These are phyloP conservation scores for Boletus rubroflammeus DNA, from an alignment of 768 basidiomycete genomes.

Conservation along the genomic window DNA sequence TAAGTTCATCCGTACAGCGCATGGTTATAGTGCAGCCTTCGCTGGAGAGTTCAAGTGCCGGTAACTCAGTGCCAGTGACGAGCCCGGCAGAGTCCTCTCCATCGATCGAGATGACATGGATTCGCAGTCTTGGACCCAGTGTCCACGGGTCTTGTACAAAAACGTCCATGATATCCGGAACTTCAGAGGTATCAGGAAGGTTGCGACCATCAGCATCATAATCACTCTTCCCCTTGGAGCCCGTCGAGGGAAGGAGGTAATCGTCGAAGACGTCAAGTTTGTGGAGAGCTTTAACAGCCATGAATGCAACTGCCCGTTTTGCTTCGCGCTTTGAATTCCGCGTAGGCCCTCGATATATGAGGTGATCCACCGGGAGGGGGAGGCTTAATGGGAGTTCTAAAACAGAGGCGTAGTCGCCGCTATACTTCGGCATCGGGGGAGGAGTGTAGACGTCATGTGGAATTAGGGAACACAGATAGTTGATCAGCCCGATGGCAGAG, in stretches of 20 bases:
- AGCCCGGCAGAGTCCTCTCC: slow-evolving; percentile 54
- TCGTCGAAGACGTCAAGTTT: slow-evolving; percentile 77
- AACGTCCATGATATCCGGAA: slow-evolving; percentile 58
- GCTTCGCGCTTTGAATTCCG: slow-evolving; percentile 75
- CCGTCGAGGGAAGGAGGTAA: slow-evolving; percentile 70
- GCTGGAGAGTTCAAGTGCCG: slow-evolving; percentile 41
- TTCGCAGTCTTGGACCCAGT: slow-evolving; percentile 51
- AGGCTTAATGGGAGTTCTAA: slow-evolving; percentile 68
- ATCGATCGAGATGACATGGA: slow-evolving; percentile 58
- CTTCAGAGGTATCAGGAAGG: slow-evolving; percentile 39
- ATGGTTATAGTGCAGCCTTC: slow-evolving; percentile 34
- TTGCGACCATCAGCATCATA: slow-evolving; percentile 52
- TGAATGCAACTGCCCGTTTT: slow-evolving; percentile 77
- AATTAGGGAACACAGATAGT: slow-evolving; percentile 74
- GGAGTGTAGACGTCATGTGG: slow-evolving; percentile 69
- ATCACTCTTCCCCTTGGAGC: slow-evolving; percentile 43
- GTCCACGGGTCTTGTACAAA: slow-evolving; percentile 66
- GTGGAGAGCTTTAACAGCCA: slow-evolving; percentile 68
- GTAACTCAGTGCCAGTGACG: slow-evolving; percentile 60
- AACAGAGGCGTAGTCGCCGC: slow-evolving; percentile 52
- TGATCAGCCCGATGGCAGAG: slow-evolving; percentile 65
- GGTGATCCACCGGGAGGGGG: slow-evolving; percentile 51
- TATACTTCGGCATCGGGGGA: slow-evolving; percentile 55
- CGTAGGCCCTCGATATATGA: slow-evolving; percentile 55
- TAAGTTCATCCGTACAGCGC: slow-evolving; percentile 43